Base-by-base conservation (phyloP, 2,329 filamentous ascomycete species). In the Chaetomiaceae sp. region DNA sequence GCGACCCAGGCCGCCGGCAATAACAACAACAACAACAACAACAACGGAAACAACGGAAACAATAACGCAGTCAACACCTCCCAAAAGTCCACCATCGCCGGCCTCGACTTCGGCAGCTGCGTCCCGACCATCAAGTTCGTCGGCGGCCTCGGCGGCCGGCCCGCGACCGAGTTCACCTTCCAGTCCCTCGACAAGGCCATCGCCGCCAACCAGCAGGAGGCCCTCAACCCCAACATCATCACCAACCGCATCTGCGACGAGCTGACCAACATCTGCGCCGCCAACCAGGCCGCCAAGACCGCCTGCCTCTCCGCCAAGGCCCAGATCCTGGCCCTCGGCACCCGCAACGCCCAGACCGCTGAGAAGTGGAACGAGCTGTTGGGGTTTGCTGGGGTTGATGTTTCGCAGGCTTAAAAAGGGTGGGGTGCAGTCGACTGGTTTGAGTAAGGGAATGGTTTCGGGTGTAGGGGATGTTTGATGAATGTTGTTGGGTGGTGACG, bases 191-290 rank as follows among this genome's bases (percentile, higher is more conserved):
- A 87, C 63, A 70, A 79, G 8, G 68, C 78, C 16, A 76, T 85
- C 51, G 76, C 79, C 56, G 70, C 80, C 62, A 78, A 78, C 45
- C 83, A 87, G 67, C 68, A 81, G 60, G 83, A 86, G 63, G 82
- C 83, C 8, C 72, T 86, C 40, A 86, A 87, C 77, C 83, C 83
- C 50, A 79, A 80, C 71, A 87, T 87, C 73, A 87, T 87, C 72
- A 85, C 82, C 65, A 86, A 85, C 74, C 78, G 82, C 55, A 81
- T 87, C 65, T 83, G 80, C 67, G 83, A 87, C 67, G 81, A 86
- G 70, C 74, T 87, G 52, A 75, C 68, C 63, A 86, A 85, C 68
- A 80, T 83, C 33, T 87, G 83, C 68, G 70, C 72, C 34, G 83
- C 83, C 47, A 82, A 82, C 62, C 73, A 70, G 21, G 81, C 78